Conservation (phyloP, 2,329 filamentous ascomycete species). For the Neoscytalidium dimidiatum region DNA sequence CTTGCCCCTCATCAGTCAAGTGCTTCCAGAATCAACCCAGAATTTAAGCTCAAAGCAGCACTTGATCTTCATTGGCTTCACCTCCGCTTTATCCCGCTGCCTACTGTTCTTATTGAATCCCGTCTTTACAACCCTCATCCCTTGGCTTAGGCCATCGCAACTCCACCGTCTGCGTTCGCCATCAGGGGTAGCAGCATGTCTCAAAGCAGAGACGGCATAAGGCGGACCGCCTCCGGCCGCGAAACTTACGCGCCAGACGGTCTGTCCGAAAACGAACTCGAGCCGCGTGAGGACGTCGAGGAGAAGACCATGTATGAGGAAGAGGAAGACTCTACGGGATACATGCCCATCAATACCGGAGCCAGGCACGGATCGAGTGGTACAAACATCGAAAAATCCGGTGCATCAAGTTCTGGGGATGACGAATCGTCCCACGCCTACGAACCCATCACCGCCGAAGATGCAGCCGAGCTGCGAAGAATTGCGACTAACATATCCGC, state of each 20-base stretch:
- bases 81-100: background rate
- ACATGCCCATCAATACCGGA: slow-evolving; percentile 8
- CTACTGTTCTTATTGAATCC: background rate
- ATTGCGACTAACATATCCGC: slow-evolving; percentile 1
- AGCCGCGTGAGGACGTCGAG: slow-evolving; percentile 2
- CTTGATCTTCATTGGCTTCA: background rate
- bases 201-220: slow-evolving; percentile 22
- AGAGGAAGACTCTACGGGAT: background rate
- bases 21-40: background rate
- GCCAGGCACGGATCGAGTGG: background rate
- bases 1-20: background rate
- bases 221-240: slow-evolving; percentile 31
- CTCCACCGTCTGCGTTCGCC: background rate
- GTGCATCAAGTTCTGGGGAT: background rate
- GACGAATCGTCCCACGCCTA: background rate
- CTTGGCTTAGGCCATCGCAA: background rate
- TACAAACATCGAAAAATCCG: slow-evolving; percentile 9
- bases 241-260: slow-evolving; percentile 34
- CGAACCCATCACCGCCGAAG: slow-evolving; percentile 5
- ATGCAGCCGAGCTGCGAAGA: slow-evolving; percentile 14
- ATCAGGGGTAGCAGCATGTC: background rate
- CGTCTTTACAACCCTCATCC: background rate
- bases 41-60: background rate
- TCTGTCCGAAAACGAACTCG: slow-evolving; percentile 8
- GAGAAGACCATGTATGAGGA: background rate